These are phyloP conservation scores for Chaetomiaceae sp. DNA, from an alignment of 2,329 filamentous ascomycete genomes.

Conservation along the genomic window DNA sequence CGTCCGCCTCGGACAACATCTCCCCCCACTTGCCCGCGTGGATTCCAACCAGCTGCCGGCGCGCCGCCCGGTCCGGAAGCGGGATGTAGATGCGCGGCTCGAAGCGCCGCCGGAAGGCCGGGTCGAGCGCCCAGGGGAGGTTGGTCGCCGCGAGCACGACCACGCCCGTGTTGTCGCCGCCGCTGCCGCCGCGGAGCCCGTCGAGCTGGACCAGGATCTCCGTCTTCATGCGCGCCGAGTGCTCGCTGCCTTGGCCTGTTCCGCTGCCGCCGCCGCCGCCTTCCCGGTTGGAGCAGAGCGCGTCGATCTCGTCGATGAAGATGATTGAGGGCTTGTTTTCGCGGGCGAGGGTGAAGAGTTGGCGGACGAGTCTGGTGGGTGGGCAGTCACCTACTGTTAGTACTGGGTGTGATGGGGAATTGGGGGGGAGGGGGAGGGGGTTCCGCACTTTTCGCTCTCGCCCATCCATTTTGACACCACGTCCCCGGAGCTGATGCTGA, in stretches of 20 bases:
- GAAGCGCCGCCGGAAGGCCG: conserved; percentile 8
- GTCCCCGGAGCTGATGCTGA: conserved; percentile 12
- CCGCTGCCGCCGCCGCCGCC: conserved; percentile 41
- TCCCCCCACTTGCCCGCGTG: background rate
- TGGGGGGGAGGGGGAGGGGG: background rate
- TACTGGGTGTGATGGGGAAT: background rate
- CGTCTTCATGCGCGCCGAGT: conserved; percentile 3
- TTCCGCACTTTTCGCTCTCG: conserved; percentile 13
- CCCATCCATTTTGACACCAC: conserved; percentile 11
- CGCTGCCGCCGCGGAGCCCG: conserved; percentile 60
- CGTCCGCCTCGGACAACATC: background rate
- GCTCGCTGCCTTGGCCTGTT: conserved; percentile 58
- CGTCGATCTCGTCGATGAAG: conserved; percentile 31
- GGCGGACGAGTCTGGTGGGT: conserved; percentile 4
- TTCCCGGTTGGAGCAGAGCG: conserved; percentile 9
- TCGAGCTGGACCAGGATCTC: conserved; percentile 9
- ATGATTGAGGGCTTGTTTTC: conserved; percentile 25
- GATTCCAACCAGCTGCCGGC: conserved; percentile 3
- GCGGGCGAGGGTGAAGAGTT: conserved; percentile 12
- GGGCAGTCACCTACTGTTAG: background rate
- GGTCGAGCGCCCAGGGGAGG: conserved; percentile 8
- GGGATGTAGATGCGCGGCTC: conserved; percentile 7
- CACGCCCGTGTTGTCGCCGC: conserved; percentile 4
- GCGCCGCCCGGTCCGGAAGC: conserved; percentile 1
- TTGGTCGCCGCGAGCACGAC: conserved; percentile 6